Base-by-base conservation (phyloP, 2,329 filamentous ascomycete species). In the Arthrinium phaeospermum region DNA sequence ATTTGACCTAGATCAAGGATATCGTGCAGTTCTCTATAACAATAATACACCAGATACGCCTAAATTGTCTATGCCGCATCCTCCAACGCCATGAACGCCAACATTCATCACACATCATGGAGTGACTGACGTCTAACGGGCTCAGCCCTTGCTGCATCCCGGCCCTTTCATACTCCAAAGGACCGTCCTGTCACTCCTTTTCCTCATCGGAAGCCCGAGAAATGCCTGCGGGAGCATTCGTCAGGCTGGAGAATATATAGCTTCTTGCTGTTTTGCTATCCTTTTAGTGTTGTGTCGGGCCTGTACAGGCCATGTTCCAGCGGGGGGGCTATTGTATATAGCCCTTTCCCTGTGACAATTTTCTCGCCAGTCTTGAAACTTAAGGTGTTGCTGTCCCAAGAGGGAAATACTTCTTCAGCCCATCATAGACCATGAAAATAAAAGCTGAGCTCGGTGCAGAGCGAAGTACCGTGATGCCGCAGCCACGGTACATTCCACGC, bases 391-490 rank as follows among this genome's bases (percentile, higher is more conserved):
- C 69, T 69, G 69, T 71, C 72, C 84, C 82, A 75, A 89, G 77
- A 46, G 89, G 86, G 78, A 96, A 88, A 76, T 90, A 85, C 75
- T 86, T 88, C 84, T 95, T 95, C 81, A 99, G 82, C 19, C 91
- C 93, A 83, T 98, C 96, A 80, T 95, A 98, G 74, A 98, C 91
- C 74, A 96, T 95, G 79, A 99, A 99, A 73, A 99, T 99, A 79
- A 98, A 95, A 10, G 96, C 96, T n/a, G 95, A 98, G 82, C 95
- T 98, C 3, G 96, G 96, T 45, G 95, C 95, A 47, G 95, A 93
- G 73, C 96, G 90, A 45, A 91, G 86, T 67, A 96, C 94, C 0
- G 96, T 99, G 76, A 99, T 96, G 45, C 96, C 96, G 78, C 96
- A 99, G 4, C 96, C 96, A 70, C 96, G 91, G 81, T 99, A 99